Conservation (phyloP, 345 rosid genomes). For the Pistacia integerrima region DNA sequence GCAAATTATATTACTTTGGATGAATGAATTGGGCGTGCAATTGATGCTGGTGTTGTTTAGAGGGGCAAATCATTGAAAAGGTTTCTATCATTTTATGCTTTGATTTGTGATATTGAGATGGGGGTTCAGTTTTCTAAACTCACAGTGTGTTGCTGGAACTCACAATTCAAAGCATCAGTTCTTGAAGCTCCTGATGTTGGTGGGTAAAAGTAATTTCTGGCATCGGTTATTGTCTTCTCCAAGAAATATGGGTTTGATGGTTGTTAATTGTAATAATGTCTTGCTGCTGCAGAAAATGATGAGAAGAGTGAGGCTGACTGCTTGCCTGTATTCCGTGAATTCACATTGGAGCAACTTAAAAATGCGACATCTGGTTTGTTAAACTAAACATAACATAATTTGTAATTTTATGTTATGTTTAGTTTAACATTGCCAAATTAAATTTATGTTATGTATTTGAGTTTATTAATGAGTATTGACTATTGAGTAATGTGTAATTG, state of each 20-base stretch:
- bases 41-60: slow-evolving; percentile 2
- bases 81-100: slow-evolving; percentile 10
- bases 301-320: slow-evolving; percentile 44
- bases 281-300: slow-evolving; percentile 48
- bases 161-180: slow-evolving; percentile 61
- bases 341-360: slow-evolving; percentile 70
- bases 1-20: not conserved
- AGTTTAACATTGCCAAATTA: no score
- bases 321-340: slow-evolving; percentile 72
- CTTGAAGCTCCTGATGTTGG: slow-evolving; percentile 62
- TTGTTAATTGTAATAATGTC: slow-evolving; percentile 12
- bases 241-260: not conserved
- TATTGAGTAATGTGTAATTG: no score
- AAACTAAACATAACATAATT: no score
- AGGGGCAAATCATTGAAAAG: slow-evolving; percentile 2
- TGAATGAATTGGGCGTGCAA: slow-evolving; percentile 10
- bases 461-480: no score
- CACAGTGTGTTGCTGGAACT: slow-evolving; percentile 59
- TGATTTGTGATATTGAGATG: slow-evolving; percentile 30
- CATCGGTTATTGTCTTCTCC: not conserved
- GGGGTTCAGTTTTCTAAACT: slow-evolving; percentile 67
- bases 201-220: slow-evolving; percentile 29
- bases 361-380: slow-evolving; percentile 83
- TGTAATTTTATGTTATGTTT: no score
- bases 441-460: no score